Evolutionary conservation across 768 basidiomycete species (phyloP), one percentile per base, ranked within the genome.

Genomic region (Pleurotus platypus): DNA sequence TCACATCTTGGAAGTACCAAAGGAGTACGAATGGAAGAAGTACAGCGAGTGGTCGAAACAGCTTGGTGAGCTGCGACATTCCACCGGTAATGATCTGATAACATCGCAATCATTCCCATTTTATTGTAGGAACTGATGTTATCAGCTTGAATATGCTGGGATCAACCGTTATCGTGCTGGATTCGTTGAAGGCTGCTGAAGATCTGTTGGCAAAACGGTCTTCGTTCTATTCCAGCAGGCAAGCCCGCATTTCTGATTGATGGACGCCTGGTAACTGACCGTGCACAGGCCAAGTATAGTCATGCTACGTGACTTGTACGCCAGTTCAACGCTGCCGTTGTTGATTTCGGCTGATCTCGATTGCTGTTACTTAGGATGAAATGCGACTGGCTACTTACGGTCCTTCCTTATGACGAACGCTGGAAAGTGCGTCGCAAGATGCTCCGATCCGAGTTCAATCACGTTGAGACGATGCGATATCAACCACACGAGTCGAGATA

Each of bases 181-280:
- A 75, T 48, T 70, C 69, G 11, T 62, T 66, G 24, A 59, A 71
- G 38, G 66, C 65, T 5, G 75, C 72, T 0, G 64, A 61, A 8
- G 78, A 80, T 1, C 65, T 80, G 0, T 67, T 79, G n/a, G 72
- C 75, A 30, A 78, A 75, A 58, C 64, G 72, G 26, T 74, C 75
- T 0, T 46, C 70, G 5, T 72, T 71, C 15, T 79, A 78, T 61
- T 77, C 75, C 0, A 72, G 72, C 60, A 65, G 78, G 68, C 66
- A 53, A 16, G 66, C 47, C 11, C 22, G 43, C 40, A 30, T 30
- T 30, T 43, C 46, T 45, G 12, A 6, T 20, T 26, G 24, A 35
- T 35, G 30, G 30, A 11, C 30, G 30, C 11, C 9, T 48, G 16
- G 5, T 24, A 5, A 45, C 5, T 24, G 13, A 16, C 3, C 2